These are phyloP conservation scores for Kickxella alabastrina DNA, from an alignment of 192 early-diverging fungal species.

Conservation along the genomic window DNA sequence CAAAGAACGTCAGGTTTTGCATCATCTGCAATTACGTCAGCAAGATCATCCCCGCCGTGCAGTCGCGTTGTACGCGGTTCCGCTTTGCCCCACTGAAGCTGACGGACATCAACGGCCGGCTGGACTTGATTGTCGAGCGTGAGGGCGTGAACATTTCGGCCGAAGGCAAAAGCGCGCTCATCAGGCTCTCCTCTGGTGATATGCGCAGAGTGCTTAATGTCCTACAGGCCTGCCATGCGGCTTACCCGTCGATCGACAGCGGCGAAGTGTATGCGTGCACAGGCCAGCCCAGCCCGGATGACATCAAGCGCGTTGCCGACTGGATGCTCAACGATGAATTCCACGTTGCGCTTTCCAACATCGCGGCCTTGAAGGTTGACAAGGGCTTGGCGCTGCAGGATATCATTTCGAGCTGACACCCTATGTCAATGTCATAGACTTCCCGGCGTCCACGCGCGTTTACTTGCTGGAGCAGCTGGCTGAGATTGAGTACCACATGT, in stretches of 20 bases:
- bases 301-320: constrained; percentile 72
- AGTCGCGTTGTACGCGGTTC: constrained; percentile 98
- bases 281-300: constrained; percentile 81
- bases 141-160: constrained; percentile 79
- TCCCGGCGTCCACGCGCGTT: constrained; percentile 64
- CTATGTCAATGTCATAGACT: constrained; percentile 63
- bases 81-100: constrained; percentile 84
- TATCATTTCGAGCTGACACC: constrained; percentile 79
- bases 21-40: constrained; percentile 98
- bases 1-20: constrained; percentile 95
- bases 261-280: constrained; percentile 88
- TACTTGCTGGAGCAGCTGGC: constrained; percentile 78
- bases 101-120: constrained; percentile 72
- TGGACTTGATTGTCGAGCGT: constrained; percentile 65
- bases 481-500: constrained; percentile 82
- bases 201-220: constrained; percentile 97
- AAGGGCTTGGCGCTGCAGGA: constrained; percentile 89
- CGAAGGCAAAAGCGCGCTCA: constrained; percentile 74
- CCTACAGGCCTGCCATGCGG: constrained; percentile 88
- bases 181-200: constrained; percentile 87
- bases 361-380: constrained; percentile 69
- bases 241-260: constrained; percentile 71
- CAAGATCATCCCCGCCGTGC: constrained; percentile 96
- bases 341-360: constrained; percentile 66
- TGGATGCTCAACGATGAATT: constrained; percentile 88